phyloP scores from a whole-genome alignment of 2,329 filamentous ascomycete genomes.

The Beauveria sp. region DNA sequence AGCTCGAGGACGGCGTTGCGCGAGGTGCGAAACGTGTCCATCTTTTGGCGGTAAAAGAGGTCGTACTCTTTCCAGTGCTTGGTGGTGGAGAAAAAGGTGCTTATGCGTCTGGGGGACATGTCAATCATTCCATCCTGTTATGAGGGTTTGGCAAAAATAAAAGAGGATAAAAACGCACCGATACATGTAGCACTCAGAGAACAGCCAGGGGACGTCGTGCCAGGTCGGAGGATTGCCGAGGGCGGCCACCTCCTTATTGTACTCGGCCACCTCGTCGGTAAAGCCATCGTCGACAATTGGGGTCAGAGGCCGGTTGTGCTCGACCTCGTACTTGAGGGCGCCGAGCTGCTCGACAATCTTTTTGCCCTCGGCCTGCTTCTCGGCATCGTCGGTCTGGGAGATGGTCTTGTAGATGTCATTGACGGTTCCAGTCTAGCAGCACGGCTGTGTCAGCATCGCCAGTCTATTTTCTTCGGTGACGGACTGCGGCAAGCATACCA shows the following conservation, averaged over 20 bases:
- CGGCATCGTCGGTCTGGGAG: conserved; percentile 48
- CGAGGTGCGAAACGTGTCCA: conserved; percentile 85
- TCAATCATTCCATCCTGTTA: conserved; percentile 8
- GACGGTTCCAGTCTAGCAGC: conserved; percentile 73
- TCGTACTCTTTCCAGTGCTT: conserved; percentile 86
- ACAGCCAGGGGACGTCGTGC: conserved; percentile 85
- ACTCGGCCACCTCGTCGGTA: conserved; percentile 70
- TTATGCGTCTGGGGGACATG: conserved; percentile 54
- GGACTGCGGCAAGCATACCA: conserved; percentile 42
- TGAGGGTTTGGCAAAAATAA: background rate
- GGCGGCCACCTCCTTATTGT: conserved; percentile 77
- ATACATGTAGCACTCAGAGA: conserved; percentile 89
- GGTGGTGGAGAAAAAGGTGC: conserved; percentile 67
- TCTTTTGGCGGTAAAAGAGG: conserved; percentile 83
- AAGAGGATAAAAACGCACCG: background rate
- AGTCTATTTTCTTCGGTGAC: background rate
- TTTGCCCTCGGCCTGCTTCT: conserved; percentile 74
- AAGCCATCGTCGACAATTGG: conserved; percentile 71
- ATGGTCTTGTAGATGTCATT: conserved; percentile 85
- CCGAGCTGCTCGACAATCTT: conserved; percentile 71
- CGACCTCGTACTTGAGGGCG: conserved; percentile 86
- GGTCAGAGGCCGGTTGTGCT: conserved; percentile 76
- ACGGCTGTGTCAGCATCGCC: background rate
- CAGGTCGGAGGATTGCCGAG: conserved; percentile 63
- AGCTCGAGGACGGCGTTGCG: conserved; percentile 79